These are phyloP conservation scores for Amphirosellinia nigrospora DNA, from an alignment of 495 filamentous ascomycete genomes.

Conservation along the genomic window DNA sequence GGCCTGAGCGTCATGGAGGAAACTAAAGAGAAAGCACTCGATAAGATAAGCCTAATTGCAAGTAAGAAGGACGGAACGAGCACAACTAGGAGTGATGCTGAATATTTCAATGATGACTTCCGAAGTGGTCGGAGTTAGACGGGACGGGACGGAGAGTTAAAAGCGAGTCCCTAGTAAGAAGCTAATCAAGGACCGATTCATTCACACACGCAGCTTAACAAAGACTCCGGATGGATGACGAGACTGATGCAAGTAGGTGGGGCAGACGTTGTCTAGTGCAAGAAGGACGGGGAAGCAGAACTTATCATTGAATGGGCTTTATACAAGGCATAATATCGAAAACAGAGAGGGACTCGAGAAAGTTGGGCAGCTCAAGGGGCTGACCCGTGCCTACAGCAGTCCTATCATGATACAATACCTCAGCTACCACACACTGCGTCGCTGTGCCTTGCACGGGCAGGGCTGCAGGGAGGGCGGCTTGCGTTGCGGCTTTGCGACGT, in stretches of 20 bases:
- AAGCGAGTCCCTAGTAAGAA: background rate
- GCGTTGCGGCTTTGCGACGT: background rate
- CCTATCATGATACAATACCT: background rate
- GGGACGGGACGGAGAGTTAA: background rate
- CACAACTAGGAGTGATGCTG: background rate
- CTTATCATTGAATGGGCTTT: constrained; percentile 5
- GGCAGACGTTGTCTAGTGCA: background rate
- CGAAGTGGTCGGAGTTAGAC: background rate
- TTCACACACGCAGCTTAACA: background rate
- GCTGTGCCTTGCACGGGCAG: background rate
- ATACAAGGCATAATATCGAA: background rate
- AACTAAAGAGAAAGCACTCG: background rate
- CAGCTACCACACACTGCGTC: too few species aligned
- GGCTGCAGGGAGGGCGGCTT: constrained; percentile 7
- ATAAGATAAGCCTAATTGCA: background rate
- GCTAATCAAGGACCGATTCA: constrained; percentile 4
- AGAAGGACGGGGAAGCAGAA: background rate
- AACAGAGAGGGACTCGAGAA: background rate
- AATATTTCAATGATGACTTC: background rate
- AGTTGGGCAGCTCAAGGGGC: background rate
- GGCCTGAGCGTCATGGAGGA: background rate
- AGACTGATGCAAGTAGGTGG: constrained; percentile 15
- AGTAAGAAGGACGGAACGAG: background rate
- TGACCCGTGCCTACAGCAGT: background rate
- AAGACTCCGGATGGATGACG: constrained; percentile 21